phyloP scores from a whole-genome alignment of 331 rosid species.

The Rosa hybrid region DNA sequence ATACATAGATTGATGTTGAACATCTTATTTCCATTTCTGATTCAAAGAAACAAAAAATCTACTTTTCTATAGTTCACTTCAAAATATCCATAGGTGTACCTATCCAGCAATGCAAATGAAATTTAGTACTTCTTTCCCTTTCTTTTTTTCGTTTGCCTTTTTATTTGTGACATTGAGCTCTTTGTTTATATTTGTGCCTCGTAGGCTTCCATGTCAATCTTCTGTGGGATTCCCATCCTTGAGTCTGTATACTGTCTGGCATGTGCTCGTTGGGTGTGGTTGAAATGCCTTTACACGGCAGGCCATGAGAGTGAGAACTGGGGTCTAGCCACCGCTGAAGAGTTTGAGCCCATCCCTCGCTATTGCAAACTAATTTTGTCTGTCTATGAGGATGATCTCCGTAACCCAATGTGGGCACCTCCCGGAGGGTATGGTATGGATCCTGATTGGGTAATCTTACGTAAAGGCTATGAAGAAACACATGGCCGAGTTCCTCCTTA shows the following conservation, averaged over 20 bases:
- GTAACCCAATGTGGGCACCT: conserved; percentile 84
- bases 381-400: conserved; percentile 75
- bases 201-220: conserved; percentile 78
- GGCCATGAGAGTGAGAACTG: conserved; percentile 96
- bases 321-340: conserved; percentile 76
- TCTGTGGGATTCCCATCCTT: conserved; percentile 81
- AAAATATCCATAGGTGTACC: not conserved
- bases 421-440: conserved; percentile 85
- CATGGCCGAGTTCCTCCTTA: conserved; percentile 78
- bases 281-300: conserved; percentile 81
- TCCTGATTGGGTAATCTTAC: conserved; percentile 70
- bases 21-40: not conserved
- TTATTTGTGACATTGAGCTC: not conserved
- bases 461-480: conserved; percentile 63
- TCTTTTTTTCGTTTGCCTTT: not conserved
- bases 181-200: conserved; percentile 30
- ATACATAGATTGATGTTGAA: not conserved
- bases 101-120: not conserved
- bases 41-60: not conserved
- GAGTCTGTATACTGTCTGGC: conserved; percentile 93
- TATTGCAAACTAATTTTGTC: conserved; percentile 75
- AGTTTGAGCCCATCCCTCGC: conserved; percentile 84
- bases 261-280: conserved; percentile 93
- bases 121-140: not conserved
- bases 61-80: not conserved